Conservation (phyloP, 2,329 filamentous ascomycete genomes). For the Aspergillus sp. region DNA sequence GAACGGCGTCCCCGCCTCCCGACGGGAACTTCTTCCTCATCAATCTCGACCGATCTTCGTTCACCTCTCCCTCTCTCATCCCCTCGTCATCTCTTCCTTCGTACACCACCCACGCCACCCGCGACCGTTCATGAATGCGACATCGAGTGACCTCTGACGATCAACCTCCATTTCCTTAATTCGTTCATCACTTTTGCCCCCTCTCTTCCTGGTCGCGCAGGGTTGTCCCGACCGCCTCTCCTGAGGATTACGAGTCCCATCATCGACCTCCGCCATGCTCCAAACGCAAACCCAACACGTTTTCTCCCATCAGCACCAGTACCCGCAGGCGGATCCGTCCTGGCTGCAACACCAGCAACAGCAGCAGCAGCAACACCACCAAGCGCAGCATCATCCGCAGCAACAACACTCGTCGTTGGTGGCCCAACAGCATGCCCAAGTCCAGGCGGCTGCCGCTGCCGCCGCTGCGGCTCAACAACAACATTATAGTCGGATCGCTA, state of each 20-base stretch:
- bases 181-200: not conserved
- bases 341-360: conserved; percentile 47
- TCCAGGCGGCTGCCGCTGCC: conserved; percentile 46
- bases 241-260: conserved; percentile 20
- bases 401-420: conserved; percentile 46
- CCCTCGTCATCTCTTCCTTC: conserved; percentile 4
- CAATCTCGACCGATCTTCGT: conserved; percentile 19
- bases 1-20: conserved; percentile 36
- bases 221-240: conserved; percentile 16
- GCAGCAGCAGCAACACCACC: conserved; percentile 41
- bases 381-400: conserved; percentile 38
- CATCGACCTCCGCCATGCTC: conserved; percentile 36
- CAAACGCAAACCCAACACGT: conserved; percentile 58
- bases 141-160: conserved; percentile 25
- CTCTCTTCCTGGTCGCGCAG: conserved; percentile 20
- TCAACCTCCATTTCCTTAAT: conserved; percentile 5
- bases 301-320: conserved; percentile 60
- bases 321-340: conserved; percentile 46
- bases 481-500: conserved; percentile 71
- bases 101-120: conserved; percentile 4
- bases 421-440: conserved; percentile 55
- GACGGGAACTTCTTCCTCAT: conserved; percentile 24
- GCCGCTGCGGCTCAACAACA: conserved; percentile 46
- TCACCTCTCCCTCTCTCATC: conserved; percentile 3
- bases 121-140: conserved; percentile 30